A percentile compares a stretch with the other conserved stretches of the same genome.
These are phyloP conservation scores for Phlebiopsis flavidoalba DNA, from an alignment of 768 basidiomycete genomes.

Conservation along the genomic window DNA sequence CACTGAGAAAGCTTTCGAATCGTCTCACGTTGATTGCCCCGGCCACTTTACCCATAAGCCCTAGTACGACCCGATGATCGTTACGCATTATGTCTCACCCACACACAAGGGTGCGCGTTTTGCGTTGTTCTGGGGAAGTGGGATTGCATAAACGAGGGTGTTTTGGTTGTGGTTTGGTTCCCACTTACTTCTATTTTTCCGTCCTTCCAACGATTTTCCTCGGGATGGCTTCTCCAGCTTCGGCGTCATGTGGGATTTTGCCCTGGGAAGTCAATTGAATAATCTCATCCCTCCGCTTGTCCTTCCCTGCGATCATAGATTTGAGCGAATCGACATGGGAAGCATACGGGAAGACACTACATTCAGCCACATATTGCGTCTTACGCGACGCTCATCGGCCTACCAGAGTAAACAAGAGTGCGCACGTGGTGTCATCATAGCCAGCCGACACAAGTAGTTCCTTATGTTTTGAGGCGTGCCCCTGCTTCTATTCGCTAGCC, in stretches of 20 bases:
- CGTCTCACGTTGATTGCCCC: slow-evolving; percentile 55
- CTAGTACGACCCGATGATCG: slow-evolving; percentile 27
- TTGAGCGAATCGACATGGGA: background rate
- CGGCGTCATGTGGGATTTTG: slow-evolving; percentile 70
- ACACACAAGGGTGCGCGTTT: too few relatives aligned
- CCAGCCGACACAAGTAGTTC: slow-evolving; percentile 60
- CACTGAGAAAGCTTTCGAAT: background rate
- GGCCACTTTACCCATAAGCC: slow-evolving; percentile 78
- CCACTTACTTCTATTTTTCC: too few relatives aligned
- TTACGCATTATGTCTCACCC: background rate
- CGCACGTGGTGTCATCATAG: slow-evolving; percentile 70
- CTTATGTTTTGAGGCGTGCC: slow-evolving; percentile 71
- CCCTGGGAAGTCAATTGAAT: slow-evolving; percentile 54
- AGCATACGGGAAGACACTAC: slow-evolving; percentile 36
- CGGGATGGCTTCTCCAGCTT: slow-evolving; percentile 65
- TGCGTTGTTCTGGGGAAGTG: too few relatives aligned
- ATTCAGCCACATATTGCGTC: slow-evolving; percentile 73
- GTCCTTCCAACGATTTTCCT: slow-evolving; percentile 58
- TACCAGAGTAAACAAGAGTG: slow-evolving; percentile 72
- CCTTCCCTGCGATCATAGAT: slow-evolving; percentile 47
- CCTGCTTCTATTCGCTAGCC: slow-evolving; percentile 78
- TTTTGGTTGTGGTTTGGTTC: too few relatives aligned
- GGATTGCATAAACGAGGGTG: too few relatives aligned
- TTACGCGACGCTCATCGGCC: slow-evolving; percentile 79
- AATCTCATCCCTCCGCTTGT: slow-evolving; percentile 54